phyloP scores from a whole-genome alignment of 305 asterid species.

The Andrographis paniculata region DNA sequence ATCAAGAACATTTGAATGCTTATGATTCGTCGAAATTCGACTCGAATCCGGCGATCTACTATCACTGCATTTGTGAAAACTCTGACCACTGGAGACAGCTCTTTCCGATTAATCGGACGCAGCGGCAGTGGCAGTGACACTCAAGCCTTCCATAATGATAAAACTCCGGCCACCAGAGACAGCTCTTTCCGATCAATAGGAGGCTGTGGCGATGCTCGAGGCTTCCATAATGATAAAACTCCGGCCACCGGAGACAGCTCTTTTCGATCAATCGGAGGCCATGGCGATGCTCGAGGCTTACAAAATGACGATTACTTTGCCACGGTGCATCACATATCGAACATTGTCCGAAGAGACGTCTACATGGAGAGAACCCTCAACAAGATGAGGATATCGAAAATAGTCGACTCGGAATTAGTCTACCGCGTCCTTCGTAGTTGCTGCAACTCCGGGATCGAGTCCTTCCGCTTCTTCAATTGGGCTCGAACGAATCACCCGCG shows the following conservation, averaged over 20 bases:
- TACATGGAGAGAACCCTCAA: slow-evolving; percentile 90
- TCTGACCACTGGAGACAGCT: no score
- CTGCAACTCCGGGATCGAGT: slow-evolving; percentile 62
- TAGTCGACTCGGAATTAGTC: slow-evolving; percentile 79
- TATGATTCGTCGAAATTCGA: background rate
- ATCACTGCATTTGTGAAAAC: slow-evolving; percentile 16
- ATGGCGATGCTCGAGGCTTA: slow-evolving; percentile 26
- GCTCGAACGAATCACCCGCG: slow-evolving; percentile 74
- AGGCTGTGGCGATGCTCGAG: no score
- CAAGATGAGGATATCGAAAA: slow-evolving; percentile 60
- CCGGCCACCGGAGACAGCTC: slow-evolving; percentile 16
- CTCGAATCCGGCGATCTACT: background rate
- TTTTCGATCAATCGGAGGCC: slow-evolving; percentile 15
- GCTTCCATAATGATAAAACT: no score
- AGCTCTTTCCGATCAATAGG: no score
- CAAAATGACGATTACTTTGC: slow-evolving; percentile 83
- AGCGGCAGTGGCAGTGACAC: no score
- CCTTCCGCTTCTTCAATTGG: slow-evolving; percentile 92
- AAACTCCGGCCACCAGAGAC: no score
- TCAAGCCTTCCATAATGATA: no score
- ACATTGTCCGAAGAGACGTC: slow-evolving; percentile 83
- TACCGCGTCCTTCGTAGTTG: slow-evolving; percentile 78
- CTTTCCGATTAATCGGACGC: no score
- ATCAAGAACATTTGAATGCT: background rate
- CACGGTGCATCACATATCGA: slow-evolving; percentile 78